A percentile compares a stretch with the other conserved stretches of the same genome.
These are phyloP conservation scores for Vicia faba DNA, from an alignment of 306 rosid species.

Conservation along the genomic window DNA sequence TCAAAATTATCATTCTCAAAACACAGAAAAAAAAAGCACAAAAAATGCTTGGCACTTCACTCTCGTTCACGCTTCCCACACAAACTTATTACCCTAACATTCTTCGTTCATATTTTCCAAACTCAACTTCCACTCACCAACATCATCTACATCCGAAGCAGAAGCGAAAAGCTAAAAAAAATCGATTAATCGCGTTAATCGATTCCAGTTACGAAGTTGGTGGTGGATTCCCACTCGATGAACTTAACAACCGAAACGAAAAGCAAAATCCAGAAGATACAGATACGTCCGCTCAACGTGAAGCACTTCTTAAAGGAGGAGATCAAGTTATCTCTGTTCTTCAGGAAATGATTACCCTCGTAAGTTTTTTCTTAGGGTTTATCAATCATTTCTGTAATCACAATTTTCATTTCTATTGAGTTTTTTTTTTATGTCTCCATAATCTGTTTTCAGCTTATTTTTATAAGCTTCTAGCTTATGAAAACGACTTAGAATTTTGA, in stretches of 20 bases:
- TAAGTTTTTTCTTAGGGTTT: conserved; percentile 31
- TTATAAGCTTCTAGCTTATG: no score
- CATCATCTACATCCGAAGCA: conserved; percentile 21
- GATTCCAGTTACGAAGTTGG: conserved; percentile 70
- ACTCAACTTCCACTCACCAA: not conserved
- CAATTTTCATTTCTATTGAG: not conserved
- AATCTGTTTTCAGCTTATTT: no score
- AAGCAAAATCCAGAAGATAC: conserved; percentile 28
- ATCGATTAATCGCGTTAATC: conserved; percentile 16
- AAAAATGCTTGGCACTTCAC: conserved; percentile 43
- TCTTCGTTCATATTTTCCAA: conserved; percentile 14
- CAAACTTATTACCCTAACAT: conserved; percentile 5
- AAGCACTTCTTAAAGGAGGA: conserved; percentile 81
- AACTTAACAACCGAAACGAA: conserved; percentile 33
- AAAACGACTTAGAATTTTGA: not conserved
- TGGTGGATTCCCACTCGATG: conserved; percentile 65
- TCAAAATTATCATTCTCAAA: no score
- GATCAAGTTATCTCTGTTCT: conserved; percentile 94
- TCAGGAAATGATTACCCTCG: conserved; percentile 73
- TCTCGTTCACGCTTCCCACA: conserved; percentile 9
- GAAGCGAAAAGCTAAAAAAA: conserved; percentile 27
- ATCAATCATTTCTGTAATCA: not conserved
- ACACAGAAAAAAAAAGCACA: no score
- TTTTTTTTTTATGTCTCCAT: no score
- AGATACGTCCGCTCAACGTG: conserved; percentile 45